Evolutionary conservation across 306 rosid genomes (phyloP).

Genomic region (Hylodesmum podocarpum): DNA sequence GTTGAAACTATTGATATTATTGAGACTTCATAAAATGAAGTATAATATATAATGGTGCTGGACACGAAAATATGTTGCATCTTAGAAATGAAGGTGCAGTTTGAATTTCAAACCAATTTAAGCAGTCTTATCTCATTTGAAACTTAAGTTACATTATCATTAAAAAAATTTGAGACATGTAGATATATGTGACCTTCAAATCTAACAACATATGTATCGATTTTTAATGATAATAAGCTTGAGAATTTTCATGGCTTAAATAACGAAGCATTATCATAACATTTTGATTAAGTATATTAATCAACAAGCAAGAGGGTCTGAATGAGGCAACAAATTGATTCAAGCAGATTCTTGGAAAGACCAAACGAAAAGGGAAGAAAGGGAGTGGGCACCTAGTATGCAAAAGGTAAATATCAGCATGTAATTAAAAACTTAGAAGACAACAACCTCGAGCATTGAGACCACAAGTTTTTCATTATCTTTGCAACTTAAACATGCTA

Average conservation of each 20-base stretch:
- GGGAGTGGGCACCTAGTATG: not conserved
- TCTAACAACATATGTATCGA: too few species aligned
- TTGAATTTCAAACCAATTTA: too few species aligned
- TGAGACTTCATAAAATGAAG: too few species aligned
- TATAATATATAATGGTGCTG: too few species aligned
- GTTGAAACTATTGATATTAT: not conserved
- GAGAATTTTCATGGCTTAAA: not conserved
- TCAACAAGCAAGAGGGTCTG: not conserved
- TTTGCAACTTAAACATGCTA: not conserved
- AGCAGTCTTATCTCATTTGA: too few species aligned
- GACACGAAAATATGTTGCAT: too few species aligned
- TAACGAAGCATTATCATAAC: not conserved
- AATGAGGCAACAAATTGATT: not conserved
- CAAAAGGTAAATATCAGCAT: not conserved
- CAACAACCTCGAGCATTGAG: conserved; percentile 39
- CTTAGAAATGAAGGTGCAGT: too few species aligned
- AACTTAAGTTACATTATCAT: too few species aligned
- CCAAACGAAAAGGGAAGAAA: not conserved
- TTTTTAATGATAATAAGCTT: not conserved
- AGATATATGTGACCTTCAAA: too few species aligned
- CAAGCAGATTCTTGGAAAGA: not conserved
- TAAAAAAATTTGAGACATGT: too few species aligned
- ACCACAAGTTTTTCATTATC: not conserved
- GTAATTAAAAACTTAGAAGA: not conserved
- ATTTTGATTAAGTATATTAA: not conserved